A percentile compares a stretch with the other conserved stretches of the same genome.
Evolutionary conservation across 2,329 filamentous ascomycete genomes (phyloP).

Genomic region (Colletotrichum tropicicola): DNA sequence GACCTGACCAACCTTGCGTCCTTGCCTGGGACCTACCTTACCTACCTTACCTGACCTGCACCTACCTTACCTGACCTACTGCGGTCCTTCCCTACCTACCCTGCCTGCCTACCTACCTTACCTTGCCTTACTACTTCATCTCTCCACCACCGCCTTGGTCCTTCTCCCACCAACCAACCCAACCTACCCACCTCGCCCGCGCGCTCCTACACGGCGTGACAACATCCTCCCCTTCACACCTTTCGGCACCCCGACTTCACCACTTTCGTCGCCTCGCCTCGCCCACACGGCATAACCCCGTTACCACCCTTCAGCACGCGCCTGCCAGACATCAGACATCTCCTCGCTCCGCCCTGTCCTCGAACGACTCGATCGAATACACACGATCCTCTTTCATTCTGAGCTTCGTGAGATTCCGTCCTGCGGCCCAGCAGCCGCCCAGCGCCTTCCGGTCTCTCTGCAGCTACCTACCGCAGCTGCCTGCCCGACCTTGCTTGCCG

Average conservation of each 20-base stretch:
- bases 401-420: background rate
- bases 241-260: conserved; percentile 22
- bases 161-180: conserved; percentile 20
- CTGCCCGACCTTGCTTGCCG: background rate
- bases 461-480: background rate
- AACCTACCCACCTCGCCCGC: conserved; percentile 25
- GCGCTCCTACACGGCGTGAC: conserved; percentile 24
- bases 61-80: background rate
- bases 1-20: background rate
- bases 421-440: background rate
- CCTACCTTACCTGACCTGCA: background rate
- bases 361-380: background rate
- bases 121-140: background rate
- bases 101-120: background rate
- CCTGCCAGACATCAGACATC: background rate
- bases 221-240: conserved; percentile 18
- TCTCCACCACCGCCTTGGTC: background rate
- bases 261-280: conserved; percentile 6
- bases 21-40: too few species aligned
- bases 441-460: background rate
- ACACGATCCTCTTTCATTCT: background rate
- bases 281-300: conserved; percentile 8
- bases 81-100: background rate
- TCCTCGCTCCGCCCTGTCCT: background rate
- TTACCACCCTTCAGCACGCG: background rate